phyloP scores from a whole-genome alignment of 2,329 filamentous ascomycete genomes.

The Malbranchea zuffiana region DNA sequence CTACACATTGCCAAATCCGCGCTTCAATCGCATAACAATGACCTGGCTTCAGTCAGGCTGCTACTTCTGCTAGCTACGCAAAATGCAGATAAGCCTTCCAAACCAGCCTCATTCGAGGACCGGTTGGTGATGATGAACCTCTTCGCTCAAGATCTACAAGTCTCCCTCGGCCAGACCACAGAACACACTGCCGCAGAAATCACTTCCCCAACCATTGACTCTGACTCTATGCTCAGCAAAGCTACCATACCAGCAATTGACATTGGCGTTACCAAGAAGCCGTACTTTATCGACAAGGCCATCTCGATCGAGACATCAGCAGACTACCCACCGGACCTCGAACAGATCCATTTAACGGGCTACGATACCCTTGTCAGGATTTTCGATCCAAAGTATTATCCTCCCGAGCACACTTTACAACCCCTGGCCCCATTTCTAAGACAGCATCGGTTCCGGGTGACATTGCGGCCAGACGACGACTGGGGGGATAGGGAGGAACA shows the following conservation, averaged over 20 bases:
- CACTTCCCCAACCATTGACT: too few relatives aligned
- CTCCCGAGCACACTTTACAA: conserved; percentile 33
- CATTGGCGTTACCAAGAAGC: conserved; percentile 39
- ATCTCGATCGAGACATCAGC: conserved; percentile 30
- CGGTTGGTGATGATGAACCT: conserved; percentile 40
- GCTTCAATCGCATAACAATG: conserved; percentile 28
- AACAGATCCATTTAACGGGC: conserved; percentile 40
- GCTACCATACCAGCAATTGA: conserved; percentile 28
- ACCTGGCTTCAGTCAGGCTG: conserved; percentile 31
- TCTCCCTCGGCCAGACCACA: conserved; percentile 2
- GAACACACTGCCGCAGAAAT: too few relatives aligned
- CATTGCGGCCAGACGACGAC: conserved; percentile 32
- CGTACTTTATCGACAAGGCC: conserved; percentile 41
- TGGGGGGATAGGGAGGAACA: conserved; percentile 33
- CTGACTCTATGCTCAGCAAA: too few relatives aligned
- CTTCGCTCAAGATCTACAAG: conserved; percentile 34
- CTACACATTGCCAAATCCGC: conserved; percentile 45
- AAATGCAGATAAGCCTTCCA: conserved; percentile 53
- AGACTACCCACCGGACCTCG: conserved; percentile 26
- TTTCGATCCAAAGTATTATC: conserved; percentile 41
- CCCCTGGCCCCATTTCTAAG: conserved; percentile 34
- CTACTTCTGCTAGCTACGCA: conserved; percentile 52
- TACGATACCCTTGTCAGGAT: conserved; percentile 41
- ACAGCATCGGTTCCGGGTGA: conserved; percentile 35
- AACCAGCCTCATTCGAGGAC: conserved; percentile 39